Evolutionary conservation across 192 early-diverging fungal species (phyloP).

Genomic region (Radiomyces spectabilis): DNA sequence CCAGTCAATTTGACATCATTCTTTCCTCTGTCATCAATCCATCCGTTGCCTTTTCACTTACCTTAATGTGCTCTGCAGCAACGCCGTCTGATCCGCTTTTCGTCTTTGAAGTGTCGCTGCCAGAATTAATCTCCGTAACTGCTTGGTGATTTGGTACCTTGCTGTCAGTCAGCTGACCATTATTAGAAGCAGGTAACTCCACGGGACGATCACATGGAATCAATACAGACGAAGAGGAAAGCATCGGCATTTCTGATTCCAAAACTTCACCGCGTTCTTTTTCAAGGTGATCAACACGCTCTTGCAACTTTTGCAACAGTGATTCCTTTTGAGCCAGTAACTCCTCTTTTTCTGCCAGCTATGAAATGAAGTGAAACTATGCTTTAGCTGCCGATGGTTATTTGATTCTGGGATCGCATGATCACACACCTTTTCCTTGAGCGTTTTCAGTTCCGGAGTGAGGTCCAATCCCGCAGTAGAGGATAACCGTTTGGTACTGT

Average conservation of each 20-base stretch:
- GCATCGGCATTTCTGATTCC: neutral
- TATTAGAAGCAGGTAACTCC: too few relatives aligned
- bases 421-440: neutral
- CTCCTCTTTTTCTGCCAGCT: neutral
- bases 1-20: too few relatives aligned
- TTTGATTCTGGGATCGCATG: too few relatives aligned
- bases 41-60: too few relatives aligned
- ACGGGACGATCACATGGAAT: neutral
- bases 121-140: too few relatives aligned
- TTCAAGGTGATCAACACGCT: neutral
- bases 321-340: neutral
- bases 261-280: neutral
- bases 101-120: too few relatives aligned
- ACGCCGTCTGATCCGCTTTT: too few relatives aligned
- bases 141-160: too few relatives aligned
- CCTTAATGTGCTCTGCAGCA: too few relatives aligned
- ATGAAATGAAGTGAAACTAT: neutral
- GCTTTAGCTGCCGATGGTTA: neutral
- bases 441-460: neutral
- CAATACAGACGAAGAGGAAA: neutral
- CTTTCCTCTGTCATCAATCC: too few relatives aligned
- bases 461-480: neutral
- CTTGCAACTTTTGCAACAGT: neutral
- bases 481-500: neutral
- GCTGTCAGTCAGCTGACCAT: too few relatives aligned